Conservation (phyloP, 2,329 filamentous ascomycete species). For the Hymenotorrendiella dingleyae region DNA sequence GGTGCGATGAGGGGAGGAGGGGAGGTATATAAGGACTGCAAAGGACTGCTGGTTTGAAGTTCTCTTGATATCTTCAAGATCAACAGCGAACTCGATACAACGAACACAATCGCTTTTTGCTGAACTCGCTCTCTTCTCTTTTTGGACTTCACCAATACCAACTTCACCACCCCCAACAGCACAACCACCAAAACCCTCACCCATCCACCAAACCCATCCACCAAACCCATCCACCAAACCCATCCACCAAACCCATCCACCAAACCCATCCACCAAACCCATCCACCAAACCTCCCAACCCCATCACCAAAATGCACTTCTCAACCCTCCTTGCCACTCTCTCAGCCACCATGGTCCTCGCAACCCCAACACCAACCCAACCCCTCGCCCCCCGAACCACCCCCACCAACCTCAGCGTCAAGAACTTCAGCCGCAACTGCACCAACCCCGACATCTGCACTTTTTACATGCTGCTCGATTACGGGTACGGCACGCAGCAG, state of each 20-base stretch:
- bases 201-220: not conserved
- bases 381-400: not conserved
- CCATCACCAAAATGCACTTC: slow-evolving; percentile 2
- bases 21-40: not conserved
- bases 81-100: not conserved
- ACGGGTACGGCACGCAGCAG: not conserved
- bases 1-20: not conserved
- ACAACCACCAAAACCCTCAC: not conserved
- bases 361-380: not conserved
- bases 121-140: not conserved
- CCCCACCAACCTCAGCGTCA: not conserved
- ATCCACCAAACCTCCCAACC: not conserved
- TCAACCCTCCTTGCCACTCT: not conserved
- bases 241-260: not conserved
- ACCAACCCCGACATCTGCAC: slow-evolving; percentile 3
- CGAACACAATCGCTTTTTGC: not conserved
- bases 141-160: not conserved
- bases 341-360: not conserved
- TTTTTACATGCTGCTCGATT: slow-evolving; percentile 9
- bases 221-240: not conserved
- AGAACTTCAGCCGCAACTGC: slow-evolving; percentile 11
- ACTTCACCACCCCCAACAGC: not conserved
- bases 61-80: not conserved
- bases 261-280: not conserved
- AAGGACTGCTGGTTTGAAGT: not conserved